A percentile compares a stretch with the other conserved stretches of the same genome.
Conservation (phyloP, 768 basidiomycete species). For the Mycena crocata region DNA sequence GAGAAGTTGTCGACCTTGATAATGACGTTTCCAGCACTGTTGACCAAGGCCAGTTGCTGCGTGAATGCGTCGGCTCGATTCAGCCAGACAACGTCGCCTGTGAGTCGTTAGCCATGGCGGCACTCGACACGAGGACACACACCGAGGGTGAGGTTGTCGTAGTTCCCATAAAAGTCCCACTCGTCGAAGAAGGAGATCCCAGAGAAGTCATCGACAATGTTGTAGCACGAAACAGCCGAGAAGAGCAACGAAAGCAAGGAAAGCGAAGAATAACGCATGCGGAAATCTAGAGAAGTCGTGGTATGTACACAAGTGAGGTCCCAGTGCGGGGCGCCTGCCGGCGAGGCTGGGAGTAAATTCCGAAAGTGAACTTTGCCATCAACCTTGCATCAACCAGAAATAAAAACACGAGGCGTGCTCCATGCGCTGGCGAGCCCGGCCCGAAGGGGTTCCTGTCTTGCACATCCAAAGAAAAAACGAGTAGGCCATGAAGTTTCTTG, state of each 20-base stretch:
- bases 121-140: background rate
- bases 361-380: slow-evolving; percentile 18
- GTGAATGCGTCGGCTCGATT: slow-evolving; percentile 49
- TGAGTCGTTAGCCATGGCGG: background rate
- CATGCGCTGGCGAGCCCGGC: slow-evolving; percentile 7
- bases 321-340: slow-evolving; percentile 17
- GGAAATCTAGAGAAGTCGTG: slow-evolving; percentile 25
- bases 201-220: slow-evolving; percentile 50
- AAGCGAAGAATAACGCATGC: slow-evolving; percentile 22
- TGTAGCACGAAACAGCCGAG: slow-evolving; percentile 37
- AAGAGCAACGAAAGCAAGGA: slow-evolving; percentile 21
- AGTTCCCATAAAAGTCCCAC: slow-evolving; percentile 55
- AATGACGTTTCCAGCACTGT: slow-evolving; percentile 61
- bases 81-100: slow-evolving; percentile 64
- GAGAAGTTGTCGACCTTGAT: slow-evolving; percentile 70
- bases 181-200: slow-evolving; percentile 58
- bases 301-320: slow-evolving; percentile 21
- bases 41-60: slow-evolving; percentile 60
- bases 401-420: slow-evolving; percentile 27
- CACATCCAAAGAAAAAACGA: background rate
- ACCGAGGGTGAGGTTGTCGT: slow-evolving; percentile 50
- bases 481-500: no score
- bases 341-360: slow-evolving; percentile 25
- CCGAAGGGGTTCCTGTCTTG: background rate
- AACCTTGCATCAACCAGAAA: slow-evolving; percentile 29